Conservation (phyloP, 805 yeast genomes). For the Kregervanrija fluxuum region DNA sequence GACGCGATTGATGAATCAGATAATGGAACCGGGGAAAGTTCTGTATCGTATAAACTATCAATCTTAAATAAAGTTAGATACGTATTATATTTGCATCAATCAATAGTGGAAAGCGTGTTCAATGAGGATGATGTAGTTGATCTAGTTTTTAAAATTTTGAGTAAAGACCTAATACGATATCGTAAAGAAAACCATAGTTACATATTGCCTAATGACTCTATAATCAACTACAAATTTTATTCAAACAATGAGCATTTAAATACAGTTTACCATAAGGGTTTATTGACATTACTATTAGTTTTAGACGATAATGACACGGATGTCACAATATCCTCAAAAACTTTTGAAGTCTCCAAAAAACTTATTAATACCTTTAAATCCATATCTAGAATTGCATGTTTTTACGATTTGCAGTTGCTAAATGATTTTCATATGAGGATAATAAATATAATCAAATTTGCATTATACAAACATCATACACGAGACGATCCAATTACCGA, state of each 20-base stretch:
- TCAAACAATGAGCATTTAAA: too few species aligned
- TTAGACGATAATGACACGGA: too few species aligned
- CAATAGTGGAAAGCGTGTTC: background rate
- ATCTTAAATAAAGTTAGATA: conserved; percentile 4
- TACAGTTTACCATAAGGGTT: too few species aligned
- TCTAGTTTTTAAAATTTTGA: too few species aligned
- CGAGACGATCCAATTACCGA: conserved; percentile 13
- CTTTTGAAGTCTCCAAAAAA: too few species aligned
- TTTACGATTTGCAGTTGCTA: conserved; percentile 2
- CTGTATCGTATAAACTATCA: conserved; percentile 5
- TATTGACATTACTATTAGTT: too few species aligned
- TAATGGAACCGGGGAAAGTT: background rate
- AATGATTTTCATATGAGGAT: conserved; percentile 5
- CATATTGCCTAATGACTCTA: too few species aligned
- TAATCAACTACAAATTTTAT: too few species aligned
- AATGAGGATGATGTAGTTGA: background rate
- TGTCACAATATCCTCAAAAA: too few species aligned
- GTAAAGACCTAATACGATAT: too few species aligned
- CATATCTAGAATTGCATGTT: background rate
- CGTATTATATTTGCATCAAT: conserved; percentile 5
- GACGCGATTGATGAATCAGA: conserved; percentile 1
- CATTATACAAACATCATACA: conserved; percentile 5
- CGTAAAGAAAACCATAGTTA: too few species aligned
- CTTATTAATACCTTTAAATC: too few species aligned
- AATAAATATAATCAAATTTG: conserved; percentile 3